These are phyloP conservation scores for Rhodotorula sp. DNA, from an alignment of 1,284 basidiomycete genomes.

Conservation along the genomic window DNA sequence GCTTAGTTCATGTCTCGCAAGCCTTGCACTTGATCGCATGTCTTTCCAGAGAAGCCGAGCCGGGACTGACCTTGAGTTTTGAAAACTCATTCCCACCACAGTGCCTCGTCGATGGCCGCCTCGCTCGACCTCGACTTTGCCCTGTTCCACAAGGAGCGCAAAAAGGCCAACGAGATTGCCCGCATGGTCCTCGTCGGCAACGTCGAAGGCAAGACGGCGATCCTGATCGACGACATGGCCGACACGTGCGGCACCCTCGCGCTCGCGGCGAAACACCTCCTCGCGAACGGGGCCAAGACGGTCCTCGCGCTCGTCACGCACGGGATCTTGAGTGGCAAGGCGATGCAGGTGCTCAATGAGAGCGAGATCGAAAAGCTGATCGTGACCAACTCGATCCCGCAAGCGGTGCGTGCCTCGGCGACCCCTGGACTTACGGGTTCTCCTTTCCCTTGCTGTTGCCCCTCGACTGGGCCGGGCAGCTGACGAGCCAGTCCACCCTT, in stretches of 20 bases:
- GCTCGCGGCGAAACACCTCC: conserved; percentile 82
- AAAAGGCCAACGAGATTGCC: conserved; percentile 98
- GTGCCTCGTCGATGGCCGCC: conserved; percentile 96
- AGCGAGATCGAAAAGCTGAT: conserved; percentile 83
- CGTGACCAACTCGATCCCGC: conserved; percentile 97
- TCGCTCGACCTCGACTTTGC: conserved; percentile 97
- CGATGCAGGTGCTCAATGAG: conserved; percentile 46
- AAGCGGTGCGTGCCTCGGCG: conserved; percentile 51
- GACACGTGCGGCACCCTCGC: conserved; percentile 98
- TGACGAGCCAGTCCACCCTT: no score
- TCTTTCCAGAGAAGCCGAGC: no score
- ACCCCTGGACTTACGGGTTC: neutral
- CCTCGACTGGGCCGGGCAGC: neutral
- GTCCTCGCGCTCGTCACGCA: conserved; percentile 96
- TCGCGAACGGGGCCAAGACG: conserved; percentile 82
- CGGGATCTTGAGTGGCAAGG: conserved; percentile 86
- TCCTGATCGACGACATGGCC: conserved; percentile 99
- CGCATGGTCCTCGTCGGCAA: conserved; percentile 98
- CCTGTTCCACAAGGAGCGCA: conserved; percentile 99
- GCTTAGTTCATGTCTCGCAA: no score
- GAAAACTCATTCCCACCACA: conserved; percentile 48
- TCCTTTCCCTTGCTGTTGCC: neutral
- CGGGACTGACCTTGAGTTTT: neutral
- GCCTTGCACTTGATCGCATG: no score
- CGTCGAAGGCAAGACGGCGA: conserved; percentile 88